A percentile compares a stretch with the other conserved stretches of the same genome.
phyloP scores from a whole-genome alignment of 2,329 filamentous ascomycete species.

The Ophiostoma tasmaniense region DNA sequence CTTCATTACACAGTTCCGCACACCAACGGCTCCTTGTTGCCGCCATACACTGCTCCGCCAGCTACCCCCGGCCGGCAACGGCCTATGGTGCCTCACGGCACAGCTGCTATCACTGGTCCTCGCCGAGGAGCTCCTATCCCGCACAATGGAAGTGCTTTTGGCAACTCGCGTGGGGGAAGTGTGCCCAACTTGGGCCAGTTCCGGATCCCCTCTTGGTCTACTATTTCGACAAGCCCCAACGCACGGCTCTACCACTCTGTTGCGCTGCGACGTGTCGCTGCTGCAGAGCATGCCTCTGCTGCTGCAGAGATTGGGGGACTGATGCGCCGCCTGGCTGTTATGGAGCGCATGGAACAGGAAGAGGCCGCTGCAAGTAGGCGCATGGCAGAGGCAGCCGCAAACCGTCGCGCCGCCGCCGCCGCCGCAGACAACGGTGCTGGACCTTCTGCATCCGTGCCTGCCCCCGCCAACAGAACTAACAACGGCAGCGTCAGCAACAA shows the following conservation, averaged over 20 bases:
- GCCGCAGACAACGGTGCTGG: neutral
- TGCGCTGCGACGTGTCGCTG: conserved; percentile 50
- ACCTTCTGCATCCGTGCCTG: neutral
- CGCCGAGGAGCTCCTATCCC: conserved; percentile 7
- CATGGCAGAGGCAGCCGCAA: conserved; percentile 12
- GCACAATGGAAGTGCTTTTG: neutral
- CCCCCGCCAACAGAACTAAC: neutral
- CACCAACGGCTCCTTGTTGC: conserved; percentile 34
- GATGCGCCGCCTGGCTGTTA: conserved; percentile 27
- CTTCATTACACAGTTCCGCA: conserved; percentile 48
- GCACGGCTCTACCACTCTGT: conserved; percentile 56
- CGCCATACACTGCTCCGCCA: conserved; percentile 40
- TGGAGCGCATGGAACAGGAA: conserved; percentile 33
- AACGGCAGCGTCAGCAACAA: conserved; percentile 18
- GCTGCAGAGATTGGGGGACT: conserved; percentile 25
- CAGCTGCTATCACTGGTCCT: neutral
- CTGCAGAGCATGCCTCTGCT: conserved; percentile 32
- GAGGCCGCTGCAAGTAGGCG: conserved; percentile 24
- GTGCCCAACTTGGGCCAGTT: conserved; percentile 43
- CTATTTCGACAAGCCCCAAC: conserved; percentile 44
- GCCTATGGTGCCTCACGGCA: conserved; percentile 5
- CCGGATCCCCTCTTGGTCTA: conserved; percentile 52
- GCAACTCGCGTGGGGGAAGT: conserved; percentile 22
- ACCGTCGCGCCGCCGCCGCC: conserved; percentile 6
- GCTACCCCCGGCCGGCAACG: conserved; percentile 15